Percentiles rank a stretch among this genome's conserved stretches.
Conservation (phyloP, 1,139 yeast species). For the Arxiozyma slooffiae region DNA sequence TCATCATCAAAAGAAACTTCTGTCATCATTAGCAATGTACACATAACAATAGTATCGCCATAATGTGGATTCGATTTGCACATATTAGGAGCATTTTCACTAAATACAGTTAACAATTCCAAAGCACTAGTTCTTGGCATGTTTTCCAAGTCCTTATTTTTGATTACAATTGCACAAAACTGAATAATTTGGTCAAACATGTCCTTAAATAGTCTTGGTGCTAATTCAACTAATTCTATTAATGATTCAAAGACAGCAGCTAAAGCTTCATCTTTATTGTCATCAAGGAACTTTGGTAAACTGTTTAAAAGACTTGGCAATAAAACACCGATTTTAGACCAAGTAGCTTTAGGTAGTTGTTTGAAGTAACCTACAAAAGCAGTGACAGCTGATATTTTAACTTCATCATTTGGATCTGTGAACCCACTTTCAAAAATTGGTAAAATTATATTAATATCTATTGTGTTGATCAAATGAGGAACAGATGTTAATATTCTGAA, state of each 20-base stretch:
- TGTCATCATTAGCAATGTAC: conserved; percentile 77
- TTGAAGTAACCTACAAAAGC: conserved; percentile 89
- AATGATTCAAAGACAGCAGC: conserved; percentile 81
- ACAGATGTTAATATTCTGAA: conserved; percentile 80
- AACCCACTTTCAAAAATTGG: conserved; percentile 74
- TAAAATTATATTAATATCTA: conserved; percentile 46
- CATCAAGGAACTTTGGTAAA: conserved; percentile 71
- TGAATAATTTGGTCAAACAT: conserved; percentile 82
- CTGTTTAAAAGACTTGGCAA: conserved; percentile 79
- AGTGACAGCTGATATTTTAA: conserved; percentile 81
- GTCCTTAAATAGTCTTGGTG: conserved; percentile 87
- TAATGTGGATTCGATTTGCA: conserved; percentile 72
- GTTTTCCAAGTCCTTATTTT: conserved; percentile 70
- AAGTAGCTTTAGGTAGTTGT: conserved; percentile 62
- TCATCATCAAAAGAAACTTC: conserved; percentile 88
- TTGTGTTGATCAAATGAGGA: conserved; percentile 64
- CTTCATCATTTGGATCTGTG: conserved; percentile 67
- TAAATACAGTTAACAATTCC: conserved; percentile 79
- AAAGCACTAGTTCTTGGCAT: conserved; percentile 75
- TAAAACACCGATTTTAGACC: conserved; percentile 69
- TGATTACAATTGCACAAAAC: conserved; percentile 72
- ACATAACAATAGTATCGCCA: conserved; percentile 60
- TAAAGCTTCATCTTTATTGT: conserved; percentile 70
- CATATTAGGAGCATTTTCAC: conserved; percentile 93
- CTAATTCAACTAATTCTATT: conserved; percentile 83